Evolutionary conservation across 1,284 basidiomycete species (phyloP).

Genomic region (Earliella scabrosa): DNA sequence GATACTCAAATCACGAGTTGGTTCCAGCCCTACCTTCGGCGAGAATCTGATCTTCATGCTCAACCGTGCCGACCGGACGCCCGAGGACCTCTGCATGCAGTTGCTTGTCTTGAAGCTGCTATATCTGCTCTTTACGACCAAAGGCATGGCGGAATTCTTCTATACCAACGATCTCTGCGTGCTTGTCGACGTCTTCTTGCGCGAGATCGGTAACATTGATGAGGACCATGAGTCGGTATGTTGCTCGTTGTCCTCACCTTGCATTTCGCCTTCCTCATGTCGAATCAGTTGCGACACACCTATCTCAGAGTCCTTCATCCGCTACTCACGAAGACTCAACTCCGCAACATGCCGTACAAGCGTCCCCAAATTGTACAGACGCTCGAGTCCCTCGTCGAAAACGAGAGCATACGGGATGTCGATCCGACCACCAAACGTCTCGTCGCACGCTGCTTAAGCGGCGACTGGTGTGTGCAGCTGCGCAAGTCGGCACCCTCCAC

Average conservation of each 20-base stretch:
- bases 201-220: slow-evolving; percentile 89
- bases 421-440: slow-evolving; percentile 88
- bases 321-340: slow-evolving; percentile 92
- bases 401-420: slow-evolving; percentile 81
- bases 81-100: slow-evolving; percentile 95
- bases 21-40: slow-evolving; percentile 92
- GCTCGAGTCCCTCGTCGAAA: slow-evolving; percentile 79
- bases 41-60: slow-evolving; percentile 99
- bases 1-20: slow-evolving; percentile 82
- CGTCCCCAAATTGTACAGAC: slow-evolving; percentile 86
- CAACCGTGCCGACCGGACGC: slow-evolving; percentile 85
- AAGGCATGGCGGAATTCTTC: slow-evolving; percentile 94
- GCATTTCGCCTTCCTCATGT: neutral
- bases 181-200: slow-evolving; percentile 94
- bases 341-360: slow-evolving; percentile 88
- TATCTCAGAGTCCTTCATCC: slow-evolving; percentile 97
- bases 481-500: slow-evolving; percentile 41
- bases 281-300: slow-evolving; percentile 85
- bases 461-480: slow-evolving; percentile 84
- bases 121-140: slow-evolving; percentile 94
- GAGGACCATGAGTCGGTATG: slow-evolving; percentile 92
- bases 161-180: slow-evolving; percentile 98
- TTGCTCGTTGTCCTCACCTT: neutral
- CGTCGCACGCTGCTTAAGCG: slow-evolving; percentile 89
- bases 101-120: slow-evolving; percentile 94